A percentile compares a stretch with the other conserved stretches of the same genome.
Evolutionary conservation across 257 asterid genomes (phyloP).

Genomic region (Lycium ferocissimum): DNA sequence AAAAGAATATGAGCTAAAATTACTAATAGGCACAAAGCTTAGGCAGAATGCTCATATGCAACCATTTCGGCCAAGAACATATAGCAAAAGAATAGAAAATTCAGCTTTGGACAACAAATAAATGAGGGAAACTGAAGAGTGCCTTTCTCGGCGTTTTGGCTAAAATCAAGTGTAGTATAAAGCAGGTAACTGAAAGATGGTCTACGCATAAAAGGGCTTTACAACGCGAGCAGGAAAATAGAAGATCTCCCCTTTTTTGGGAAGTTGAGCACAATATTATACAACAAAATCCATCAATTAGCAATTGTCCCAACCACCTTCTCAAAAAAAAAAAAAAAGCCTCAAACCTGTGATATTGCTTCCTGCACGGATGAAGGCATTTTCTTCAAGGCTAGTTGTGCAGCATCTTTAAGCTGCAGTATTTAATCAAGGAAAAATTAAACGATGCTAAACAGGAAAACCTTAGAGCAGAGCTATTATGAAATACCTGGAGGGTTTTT

Average conservation of each 20-base stretch:
- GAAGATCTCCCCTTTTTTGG: neutral
- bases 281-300: neutral
- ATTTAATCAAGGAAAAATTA: slow-evolving; percentile 37
- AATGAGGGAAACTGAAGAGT: slow-evolving; percentile 11
- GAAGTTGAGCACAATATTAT: neutral
- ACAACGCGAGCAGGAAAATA: neutral
- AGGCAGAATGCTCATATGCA: neutral
- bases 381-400: slow-evolving; percentile 89
- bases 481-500: slow-evolving; percentile 85
- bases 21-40: neutral
- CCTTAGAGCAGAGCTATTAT: slow-evolving; percentile 26
- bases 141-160: slow-evolving; percentile 39
- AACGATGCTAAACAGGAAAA: slow-evolving; percentile 27
- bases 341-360: slow-evolving; percentile 92
- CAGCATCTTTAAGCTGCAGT: slow-evolving; percentile 90
- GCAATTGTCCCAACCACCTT: slow-evolving; percentile 52
- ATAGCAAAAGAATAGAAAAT: neutral
- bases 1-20: neutral
- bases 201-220: neutral
- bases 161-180: slow-evolving; percentile 35
- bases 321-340: slow-evolving; percentile 32
- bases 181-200: neutral
- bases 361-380: slow-evolving; percentile 94
- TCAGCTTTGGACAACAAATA: neutral
- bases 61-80: slow-evolving; percentile 2